Conservation (phyloP, 805 yeast genomes). For the Saturnispora mendoncae region DNA sequence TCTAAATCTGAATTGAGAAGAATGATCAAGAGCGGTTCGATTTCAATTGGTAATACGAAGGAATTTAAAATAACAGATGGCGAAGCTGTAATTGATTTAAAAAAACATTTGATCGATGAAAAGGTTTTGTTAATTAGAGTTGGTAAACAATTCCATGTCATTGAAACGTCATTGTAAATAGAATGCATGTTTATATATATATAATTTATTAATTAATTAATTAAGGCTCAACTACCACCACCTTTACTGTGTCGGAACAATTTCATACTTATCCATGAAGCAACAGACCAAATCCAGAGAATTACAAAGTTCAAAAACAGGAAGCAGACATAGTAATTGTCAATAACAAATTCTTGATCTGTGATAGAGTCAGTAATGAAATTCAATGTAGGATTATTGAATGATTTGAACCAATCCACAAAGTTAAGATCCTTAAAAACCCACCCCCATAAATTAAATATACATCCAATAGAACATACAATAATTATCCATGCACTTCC, state of each 20-base stretch:
- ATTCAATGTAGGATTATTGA: conserved; percentile 7
- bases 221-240: conserved; percentile 26
- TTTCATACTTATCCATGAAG: conserved; percentile 75
- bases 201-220: background rate
- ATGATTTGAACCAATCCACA: background rate
- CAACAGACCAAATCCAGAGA: conserved; percentile 60
- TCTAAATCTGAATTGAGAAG: conserved; percentile 31
- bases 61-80: conserved; percentile 37
- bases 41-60: conserved; percentile 59
- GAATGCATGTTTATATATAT: background rate
- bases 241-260: conserved; percentile 74
- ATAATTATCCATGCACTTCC: conserved; percentile 22
- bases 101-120: conserved; percentile 47
- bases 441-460: conserved; percentile 28
- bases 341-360: conserved; percentile 13
- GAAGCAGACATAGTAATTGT: conserved; percentile 25
- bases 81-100: conserved; percentile 38
- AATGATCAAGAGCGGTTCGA: conserved; percentile 59
- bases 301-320: conserved; percentile 28
- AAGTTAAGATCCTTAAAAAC: conserved; percentile 13
- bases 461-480: conserved; percentile 23
- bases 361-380: conserved; percentile 6
- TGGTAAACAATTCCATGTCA: conserved; percentile 65
- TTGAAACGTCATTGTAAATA: conserved; percentile 29
- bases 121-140: conserved; percentile 55